phyloP scores from a whole-genome alignment of 306 rosid species.

The Quillaja saponaria region DNA sequence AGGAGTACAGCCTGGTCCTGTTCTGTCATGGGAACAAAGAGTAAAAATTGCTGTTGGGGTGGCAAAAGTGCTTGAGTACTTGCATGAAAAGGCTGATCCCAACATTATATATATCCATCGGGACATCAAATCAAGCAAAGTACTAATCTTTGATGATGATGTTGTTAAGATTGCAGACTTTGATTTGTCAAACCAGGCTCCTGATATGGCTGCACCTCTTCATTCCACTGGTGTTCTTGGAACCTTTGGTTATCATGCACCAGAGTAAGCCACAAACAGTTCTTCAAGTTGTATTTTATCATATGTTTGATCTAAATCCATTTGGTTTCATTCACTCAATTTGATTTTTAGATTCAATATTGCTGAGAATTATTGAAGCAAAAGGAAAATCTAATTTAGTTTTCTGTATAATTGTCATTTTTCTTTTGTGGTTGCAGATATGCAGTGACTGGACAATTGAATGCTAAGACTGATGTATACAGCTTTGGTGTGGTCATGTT shows the following conservation, averaged over 20 bases:
- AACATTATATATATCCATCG: slow-evolving; percentile 80
- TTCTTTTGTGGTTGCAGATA: slow-evolving; percentile 56
- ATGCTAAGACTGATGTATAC: slow-evolving; percentile 85
- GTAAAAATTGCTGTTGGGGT: slow-evolving; percentile 94
- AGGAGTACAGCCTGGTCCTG: slow-evolving; percentile 95
- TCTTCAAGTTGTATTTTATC: slow-evolving; percentile 12
- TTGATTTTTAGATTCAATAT: slow-evolving; percentile 12
- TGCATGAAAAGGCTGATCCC: slow-evolving; percentile 82
- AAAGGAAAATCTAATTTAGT: slow-evolving; percentile 16
- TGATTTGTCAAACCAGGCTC: slow-evolving; percentile 93
- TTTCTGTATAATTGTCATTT: slow-evolving; percentile 19
- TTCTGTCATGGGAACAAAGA: slow-evolving; percentile 79
- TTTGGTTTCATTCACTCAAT: background rate
- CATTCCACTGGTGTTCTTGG: slow-evolving; percentile 93
- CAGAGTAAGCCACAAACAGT: slow-evolving; percentile 65
- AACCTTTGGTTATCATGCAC: too few species aligned
- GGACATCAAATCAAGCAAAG: slow-evolving; percentile 89
- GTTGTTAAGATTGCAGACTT: slow-evolving; percentile 88
- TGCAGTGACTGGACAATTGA: slow-evolving; percentile 92
- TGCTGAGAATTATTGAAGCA: slow-evolving; percentile 14
- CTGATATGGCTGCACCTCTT: slow-evolving; percentile 94
- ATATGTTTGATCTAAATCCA: slow-evolving; percentile 12
- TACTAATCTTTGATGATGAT: slow-evolving; percentile 78
- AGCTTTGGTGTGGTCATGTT: slow-evolving; percentile 89
- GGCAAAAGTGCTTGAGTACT: slow-evolving; percentile 81